Conservation (phyloP, 1,139 yeast genomes). For the Protomyces gravidus region DNA sequence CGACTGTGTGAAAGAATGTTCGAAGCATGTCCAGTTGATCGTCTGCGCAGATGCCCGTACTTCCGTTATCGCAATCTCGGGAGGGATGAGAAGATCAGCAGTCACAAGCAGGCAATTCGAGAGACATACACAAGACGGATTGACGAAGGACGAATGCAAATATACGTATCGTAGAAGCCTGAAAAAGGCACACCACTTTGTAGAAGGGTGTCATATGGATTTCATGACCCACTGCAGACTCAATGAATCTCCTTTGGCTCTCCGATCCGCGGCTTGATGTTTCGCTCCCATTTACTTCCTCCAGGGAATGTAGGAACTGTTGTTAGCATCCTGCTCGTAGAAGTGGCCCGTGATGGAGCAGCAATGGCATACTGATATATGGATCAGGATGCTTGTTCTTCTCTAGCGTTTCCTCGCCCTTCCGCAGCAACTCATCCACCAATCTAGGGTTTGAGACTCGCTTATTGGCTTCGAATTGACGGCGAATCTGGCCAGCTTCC, state of each 20-base stretch:
- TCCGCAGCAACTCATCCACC: slow-evolving; percentile 21
- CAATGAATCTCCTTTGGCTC: slow-evolving; percentile 1
- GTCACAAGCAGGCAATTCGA: too few relatives aligned
- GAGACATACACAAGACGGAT: too few relatives aligned
- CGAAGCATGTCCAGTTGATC: too few relatives aligned
- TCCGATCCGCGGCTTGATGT: not conserved
- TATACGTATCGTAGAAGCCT: too few relatives aligned
- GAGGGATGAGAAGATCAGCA: too few relatives aligned
- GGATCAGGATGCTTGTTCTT: slow-evolving; percentile 30
- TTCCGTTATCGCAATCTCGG: too few relatives aligned
- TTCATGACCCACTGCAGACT: too few relatives aligned
- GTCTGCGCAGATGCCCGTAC: too few relatives aligned
- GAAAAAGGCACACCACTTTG: too few relatives aligned
- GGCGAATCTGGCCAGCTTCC: slow-evolving; percentile 32
- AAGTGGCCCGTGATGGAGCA: not conserved
- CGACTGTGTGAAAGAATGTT: too few relatives aligned
- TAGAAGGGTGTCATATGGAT: too few relatives aligned
- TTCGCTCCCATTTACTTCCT: slow-evolving; percentile 9
- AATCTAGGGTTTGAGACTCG: slow-evolving; percentile 31
- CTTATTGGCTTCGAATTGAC: slow-evolving; percentile 33
- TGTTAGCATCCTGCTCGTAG: not conserved
- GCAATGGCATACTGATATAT: slow-evolving; percentile 14
- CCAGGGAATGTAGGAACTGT: slow-evolving; percentile 21
- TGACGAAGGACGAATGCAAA: too few relatives aligned
- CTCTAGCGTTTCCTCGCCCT: slow-evolving; percentile 24